Evolutionary conservation across 164 flowering plant species (phyloP).

Genomic region (grape (Vitis vinifera)): ASM3070453v1 NC_081818.1:10525001-10525500

Average conservation of each 20-base stretch:
- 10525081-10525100: too few relatives aligned
- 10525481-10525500: slow-evolving; percentile 79
- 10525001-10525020: too few relatives aligned
- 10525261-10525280: slow-evolving; percentile 72
- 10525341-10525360: background rate
- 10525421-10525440: slow-evolving; percentile 74
- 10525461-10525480: slow-evolving; percentile 70
- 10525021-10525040: too few relatives aligned
- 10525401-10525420: slow-evolving; percentile 60
- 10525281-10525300: slow-evolving; percentile 79
- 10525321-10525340: slow-evolving; percentile 6
- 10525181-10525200: slow-evolving; percentile 18
- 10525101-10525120: too few relatives aligned
- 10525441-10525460: slow-evolving; percentile 74
- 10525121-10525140: background rate
- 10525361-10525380: background rate
- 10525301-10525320: slow-evolving; percentile 66
- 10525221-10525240: slow-evolving; percentile 75
- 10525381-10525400: background rate
- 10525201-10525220: slow-evolving; percentile 87
- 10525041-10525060: too few relatives aligned
- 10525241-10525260: slow-evolving; percentile 73
- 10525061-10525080: too few relatives aligned
- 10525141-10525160: background rate
- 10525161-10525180: background rate